Base-by-base conservation (phyloP, 768 basidiomycete species). In the Mrakia frigida region DNA sequence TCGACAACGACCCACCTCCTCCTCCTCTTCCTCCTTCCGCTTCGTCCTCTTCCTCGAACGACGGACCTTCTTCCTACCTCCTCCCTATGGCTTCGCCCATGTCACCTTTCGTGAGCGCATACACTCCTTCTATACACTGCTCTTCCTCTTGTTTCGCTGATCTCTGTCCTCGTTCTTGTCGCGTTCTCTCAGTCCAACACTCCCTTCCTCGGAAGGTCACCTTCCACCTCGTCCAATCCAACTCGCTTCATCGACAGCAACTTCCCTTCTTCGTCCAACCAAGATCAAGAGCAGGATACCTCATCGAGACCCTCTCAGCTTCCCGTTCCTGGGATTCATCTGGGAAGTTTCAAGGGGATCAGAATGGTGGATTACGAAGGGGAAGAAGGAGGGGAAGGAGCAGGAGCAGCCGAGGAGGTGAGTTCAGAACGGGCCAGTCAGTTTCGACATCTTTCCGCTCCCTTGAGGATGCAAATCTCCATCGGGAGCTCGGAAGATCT, bases 341-440 rank as follows among this genome's bases (percentile, higher is more conserved):
- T 72, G 3, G 71, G 50, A 3, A 72, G 50, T 33, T 60, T 72
- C 71, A 72, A 72, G 39, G 71, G 59, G 6, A 33, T 72, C 52
- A 41, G 71, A 25, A 56, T 72, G 25, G 35, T 31, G 28, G 28
- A 72, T 18, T 72, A 53, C 31, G 52, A 72, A 4, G 33, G 25
- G 0, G 21, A 68, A 9, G 65, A 41, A 33, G 65, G 21, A 50
- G 46, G 46, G 21, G 46, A 50, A 50, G 46, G 46, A 50, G 46
- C 46, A 7, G 43, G 9, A 6, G 35, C 65, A 39, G 23, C 25
- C 33, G 16, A 35, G 10, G 65, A 68, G 65, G 65, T 68, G 35
- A 68, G 65, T 68, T 39, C 71, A 53, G 46, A 50, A 50, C 46
- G 46, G 46, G 46, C n/a, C 46, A 50, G 46, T 50, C 25, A 25